Evolutionary conservation across 2,329 filamentous ascomycete species (phyloP).

Genomic region (Tolypocladium cylindrosporum): DNA sequence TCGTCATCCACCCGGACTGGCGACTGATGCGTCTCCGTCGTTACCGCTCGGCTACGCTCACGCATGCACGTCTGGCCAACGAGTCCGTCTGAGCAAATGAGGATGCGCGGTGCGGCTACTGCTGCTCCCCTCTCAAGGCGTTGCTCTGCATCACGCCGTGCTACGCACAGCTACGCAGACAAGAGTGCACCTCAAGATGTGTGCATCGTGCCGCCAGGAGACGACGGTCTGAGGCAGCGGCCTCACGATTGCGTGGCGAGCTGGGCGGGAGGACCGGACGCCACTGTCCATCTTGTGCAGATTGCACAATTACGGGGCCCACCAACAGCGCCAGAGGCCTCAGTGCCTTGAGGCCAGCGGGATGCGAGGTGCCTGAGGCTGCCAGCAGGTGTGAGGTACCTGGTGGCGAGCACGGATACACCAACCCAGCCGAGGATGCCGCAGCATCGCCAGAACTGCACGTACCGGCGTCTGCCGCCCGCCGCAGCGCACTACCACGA

Average conservation of each 20-base stretch:
- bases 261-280: neutral
- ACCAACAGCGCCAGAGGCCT: neutral
- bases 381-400: neutral
- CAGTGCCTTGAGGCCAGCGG: no score
- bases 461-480: neutral
- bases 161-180: neutral
- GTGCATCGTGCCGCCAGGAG: neutral
- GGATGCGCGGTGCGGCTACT: neutral
- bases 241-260: neutral
- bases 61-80: neutral
- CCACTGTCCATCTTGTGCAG: neutral
- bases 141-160: neutral
- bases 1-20: neutral
- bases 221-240: neutral
- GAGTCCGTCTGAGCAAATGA: neutral
- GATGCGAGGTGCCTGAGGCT: neutral
- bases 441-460: neutral
- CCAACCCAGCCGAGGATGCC: neutral
- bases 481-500: neutral
- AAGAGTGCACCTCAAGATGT: neutral
- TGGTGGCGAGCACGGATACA: neutral
- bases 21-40: neutral
- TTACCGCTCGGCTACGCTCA: neutral
- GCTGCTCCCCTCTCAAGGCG: neutral
- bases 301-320: neutral